Evolutionary conservation across 2,329 filamentous ascomycete genomes (phyloP), one percentile per base, ranked within the genome.

Genomic region (Diaporthe longicolla): DNA sequence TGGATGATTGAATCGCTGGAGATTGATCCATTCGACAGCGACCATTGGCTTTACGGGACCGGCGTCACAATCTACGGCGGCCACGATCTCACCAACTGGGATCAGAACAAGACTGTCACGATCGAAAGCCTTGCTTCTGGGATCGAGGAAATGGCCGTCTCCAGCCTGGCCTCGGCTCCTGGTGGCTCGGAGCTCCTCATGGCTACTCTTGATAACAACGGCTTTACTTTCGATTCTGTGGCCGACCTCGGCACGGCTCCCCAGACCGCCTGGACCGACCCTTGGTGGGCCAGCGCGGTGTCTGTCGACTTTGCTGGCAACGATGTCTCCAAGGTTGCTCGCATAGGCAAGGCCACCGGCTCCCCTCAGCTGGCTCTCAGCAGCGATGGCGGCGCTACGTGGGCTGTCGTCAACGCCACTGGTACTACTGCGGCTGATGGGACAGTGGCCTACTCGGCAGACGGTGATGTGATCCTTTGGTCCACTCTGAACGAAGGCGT

Each of bases 1-100:
- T 91, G 89, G 89, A 91, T 91, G 89, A 88, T 91, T 13, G 89
- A 91, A 77, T 82, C 86, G 0, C 80, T 91, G 8, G 87, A 87
- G 29, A 91, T 91, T 63, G 84, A 91, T 77, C 89, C 89, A 0
- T 84, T 86, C 40, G 88, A 91, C 77, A 89, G 88, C 71, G 84
- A 90, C 77, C 88, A 90, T 78, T 91, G 88, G 88, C 80, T 91
- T 0, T 91, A 91, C 73, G 88, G 87, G 21, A 91, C 89, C 0
- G 89, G 89, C 13, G 80, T 83, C 29, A 81, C 80, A 0, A 72
- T 81, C 19, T 81, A 76, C 55, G 80, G 81, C 19, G 87, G 89
- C 1, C 85, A 86, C 69, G 87, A 90, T 73, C 80, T 90, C 21
- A 86, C 85, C 0, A 87, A 87, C 17, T 90, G 89, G 89, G 88